Evolutionary conservation across 371 early-diverging fungal genomes (phyloP).

Genomic region (Mortierella sp.): DNA sequence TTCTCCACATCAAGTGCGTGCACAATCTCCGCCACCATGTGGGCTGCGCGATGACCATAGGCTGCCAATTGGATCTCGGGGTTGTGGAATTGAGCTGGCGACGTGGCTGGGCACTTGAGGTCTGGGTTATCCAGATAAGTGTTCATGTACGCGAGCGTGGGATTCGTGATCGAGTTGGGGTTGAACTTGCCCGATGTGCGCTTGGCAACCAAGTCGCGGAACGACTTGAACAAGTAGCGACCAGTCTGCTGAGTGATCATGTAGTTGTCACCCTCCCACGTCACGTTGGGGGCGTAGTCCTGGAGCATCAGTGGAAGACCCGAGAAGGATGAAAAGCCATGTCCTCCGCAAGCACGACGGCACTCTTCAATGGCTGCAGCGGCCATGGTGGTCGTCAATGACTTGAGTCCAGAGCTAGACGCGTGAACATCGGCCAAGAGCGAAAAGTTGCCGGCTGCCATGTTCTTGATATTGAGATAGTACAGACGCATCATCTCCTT

Average conservation of each 20-base stretch:
- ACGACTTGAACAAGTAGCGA: slow-evolving; percentile 70
- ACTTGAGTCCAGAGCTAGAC: slow-evolving; percentile 83
- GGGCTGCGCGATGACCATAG: slow-evolving; percentile 75
- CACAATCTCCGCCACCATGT: slow-evolving; percentile 65
- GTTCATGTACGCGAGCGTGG: slow-evolving; percentile 61
- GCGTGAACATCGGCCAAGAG: slow-evolving; percentile 85
- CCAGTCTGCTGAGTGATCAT: slow-evolving; percentile 82
- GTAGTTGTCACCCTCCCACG: slow-evolving; percentile 80
- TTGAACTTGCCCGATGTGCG: slow-evolving; percentile 60
- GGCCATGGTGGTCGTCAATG: slow-evolving; percentile 78
- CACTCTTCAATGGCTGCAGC: slow-evolving; percentile 79
- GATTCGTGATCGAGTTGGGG: slow-evolving; percentile 57
- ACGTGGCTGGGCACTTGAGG: slow-evolving; percentile 55
- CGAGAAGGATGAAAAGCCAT: slow-evolving; percentile 82
- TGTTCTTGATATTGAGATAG: slow-evolving; percentile 63
- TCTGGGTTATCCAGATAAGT: slow-evolving; percentile 59
- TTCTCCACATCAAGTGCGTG: slow-evolving; percentile 63
- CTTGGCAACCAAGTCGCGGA: slow-evolving; percentile 45
- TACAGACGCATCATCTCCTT: slow-evolving; percentile 72
- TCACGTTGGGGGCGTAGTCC: slow-evolving; percentile 56
- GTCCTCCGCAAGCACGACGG: slow-evolving; percentile 83
- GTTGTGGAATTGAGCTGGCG: slow-evolving; percentile 59
- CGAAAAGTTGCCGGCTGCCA: slow-evolving; percentile 70
- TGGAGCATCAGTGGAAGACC: slow-evolving; percentile 80
- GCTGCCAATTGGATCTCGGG: slow-evolving; percentile 69